A percentile compares a stretch with the other conserved stretches of the same genome.
These are phyloP conservation scores for Ophiostoma sp. DNA, from an alignment of 2,329 filamentous ascomycete genomes.

Conservation along the genomic window DNA sequence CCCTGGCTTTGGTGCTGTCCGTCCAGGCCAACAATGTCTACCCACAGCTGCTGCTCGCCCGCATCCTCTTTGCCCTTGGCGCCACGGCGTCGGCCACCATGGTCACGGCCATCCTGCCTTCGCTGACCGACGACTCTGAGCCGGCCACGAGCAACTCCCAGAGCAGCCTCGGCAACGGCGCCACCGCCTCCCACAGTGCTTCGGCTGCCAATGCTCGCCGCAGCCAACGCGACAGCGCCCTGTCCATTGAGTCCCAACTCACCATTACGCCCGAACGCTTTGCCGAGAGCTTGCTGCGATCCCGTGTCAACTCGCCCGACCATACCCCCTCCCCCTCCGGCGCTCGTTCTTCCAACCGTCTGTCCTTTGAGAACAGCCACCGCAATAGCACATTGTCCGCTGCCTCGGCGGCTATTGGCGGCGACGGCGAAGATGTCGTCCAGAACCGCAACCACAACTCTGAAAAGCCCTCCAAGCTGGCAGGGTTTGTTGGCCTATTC, in stretches of 20 bases:
- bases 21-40: conserved; percentile 87
- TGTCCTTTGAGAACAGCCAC: conserved; percentile 27
- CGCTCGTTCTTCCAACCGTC: conserved; percentile 23
- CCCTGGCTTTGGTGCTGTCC: conserved; percentile 72
- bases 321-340: conserved; percentile 22
- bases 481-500: conserved; percentile 87
- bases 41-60: conserved; percentile 79
- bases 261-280: conserved; percentile 72
- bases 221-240: conserved; percentile 57
- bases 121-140: conserved; percentile 56
- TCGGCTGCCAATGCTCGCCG: conserved; percentile 40
- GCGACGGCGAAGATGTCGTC: conserved; percentile 32
- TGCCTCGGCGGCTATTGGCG: conserved; percentile 19
- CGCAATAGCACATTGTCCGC: conserved; percentile 16
- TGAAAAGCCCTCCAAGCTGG: conserved; percentile 62
- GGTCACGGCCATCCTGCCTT: conserved; percentile 92
- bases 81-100: conserved; percentile 93
- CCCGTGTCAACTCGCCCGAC: conserved; percentile 34
- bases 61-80: conserved; percentile 85
- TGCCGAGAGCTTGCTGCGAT: conserved; percentile 30
- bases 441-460: conserved; percentile 5
- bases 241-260: conserved; percentile 70
- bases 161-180: conserved; percentile 52
- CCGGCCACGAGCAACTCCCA: conserved; percentile 47
- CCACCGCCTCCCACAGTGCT: conserved; percentile 28